These are phyloP conservation scores for Myriosclerotinia scirpicola DNA, from an alignment of 2,329 filamentous ascomycete species.

Conservation along the genomic window DNA sequence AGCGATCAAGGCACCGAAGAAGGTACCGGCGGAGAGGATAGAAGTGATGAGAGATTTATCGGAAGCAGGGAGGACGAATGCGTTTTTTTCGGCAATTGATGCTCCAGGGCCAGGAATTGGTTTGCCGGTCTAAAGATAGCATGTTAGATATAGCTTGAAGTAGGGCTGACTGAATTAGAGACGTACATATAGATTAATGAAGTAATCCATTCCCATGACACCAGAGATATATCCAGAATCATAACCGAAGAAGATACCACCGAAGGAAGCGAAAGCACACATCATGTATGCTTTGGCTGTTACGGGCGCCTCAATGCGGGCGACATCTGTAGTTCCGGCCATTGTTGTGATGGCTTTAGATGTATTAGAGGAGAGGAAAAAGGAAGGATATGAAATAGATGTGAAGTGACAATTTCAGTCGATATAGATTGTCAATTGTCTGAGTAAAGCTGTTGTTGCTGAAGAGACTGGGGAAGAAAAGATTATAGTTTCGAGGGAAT, in stretches of 20 bases:
- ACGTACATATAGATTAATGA: conserved; percentile 35
- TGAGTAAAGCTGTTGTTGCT: background rate
- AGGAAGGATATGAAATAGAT: background rate
- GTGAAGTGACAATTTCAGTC: background rate
- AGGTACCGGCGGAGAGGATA: conserved; percentile 75
- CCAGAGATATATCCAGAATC: conserved; percentile 76
- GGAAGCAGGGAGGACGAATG: conserved; percentile 45
- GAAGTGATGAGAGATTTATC: conserved; percentile 61
- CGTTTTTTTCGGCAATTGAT: conserved; percentile 22
- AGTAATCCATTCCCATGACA: conserved; percentile 49
- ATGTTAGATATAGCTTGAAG: background rate
- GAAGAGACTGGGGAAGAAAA: background rate
- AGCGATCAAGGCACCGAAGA: conserved; percentile 76
- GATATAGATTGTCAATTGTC: background rate
- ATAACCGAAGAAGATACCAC: conserved; percentile 61
- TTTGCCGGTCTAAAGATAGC: conserved; percentile 25
- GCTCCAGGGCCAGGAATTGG: conserved; percentile 30
- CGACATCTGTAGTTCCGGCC: conserved; percentile 59
- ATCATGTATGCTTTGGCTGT: conserved; percentile 68
- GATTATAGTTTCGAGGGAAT: background rate
- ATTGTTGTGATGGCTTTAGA: conserved; percentile 8
- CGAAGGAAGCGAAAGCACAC: conserved; percentile 69
- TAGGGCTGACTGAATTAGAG: conserved; percentile 23
- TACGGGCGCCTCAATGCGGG: conserved; percentile 65
- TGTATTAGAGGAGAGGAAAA: background rate